These are phyloP conservation scores for Suillus ampliporus DNA, from an alignment of 768 basidiomycete genomes.

Conservation along the genomic window DNA sequence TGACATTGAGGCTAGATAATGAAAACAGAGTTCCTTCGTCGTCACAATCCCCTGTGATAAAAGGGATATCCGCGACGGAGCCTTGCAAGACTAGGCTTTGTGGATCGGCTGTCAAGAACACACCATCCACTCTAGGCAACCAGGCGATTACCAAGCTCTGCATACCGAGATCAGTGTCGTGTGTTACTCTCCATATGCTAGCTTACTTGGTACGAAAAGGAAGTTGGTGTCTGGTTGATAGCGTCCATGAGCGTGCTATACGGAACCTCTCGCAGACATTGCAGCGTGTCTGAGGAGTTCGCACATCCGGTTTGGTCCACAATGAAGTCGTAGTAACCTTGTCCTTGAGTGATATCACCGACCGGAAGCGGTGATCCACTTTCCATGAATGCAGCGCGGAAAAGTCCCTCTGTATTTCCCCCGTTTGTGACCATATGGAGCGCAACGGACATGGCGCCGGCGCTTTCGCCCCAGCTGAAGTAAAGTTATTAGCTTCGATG, in stretches of 20 bases:
- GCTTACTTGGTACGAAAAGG: slow-evolving; percentile 40
- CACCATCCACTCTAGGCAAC: slow-evolving; percentile 46
- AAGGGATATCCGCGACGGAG: slow-evolving; percentile 32
- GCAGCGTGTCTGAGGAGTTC: slow-evolving; percentile 30
- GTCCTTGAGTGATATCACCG: slow-evolving; percentile 25
- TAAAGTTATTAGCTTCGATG: not conserved
- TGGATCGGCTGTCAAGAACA: slow-evolving; percentile 42
- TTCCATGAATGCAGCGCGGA: slow-evolving; percentile 43
- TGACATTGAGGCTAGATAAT: slow-evolving; percentile 52
- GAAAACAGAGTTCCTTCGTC: slow-evolving; percentile 54
- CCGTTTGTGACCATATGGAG: slow-evolving; percentile 36
- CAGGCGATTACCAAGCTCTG: slow-evolving; percentile 36
- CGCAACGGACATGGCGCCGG: slow-evolving; percentile 43
- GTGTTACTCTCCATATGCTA: not conserved
- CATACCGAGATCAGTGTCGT: not conserved
- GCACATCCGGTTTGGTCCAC: slow-evolving; percentile 37
- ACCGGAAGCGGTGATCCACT: slow-evolving; percentile 42
- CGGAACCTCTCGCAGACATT: slow-evolving; percentile 41
- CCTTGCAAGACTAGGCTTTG: slow-evolving; percentile 40
- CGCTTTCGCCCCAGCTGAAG: slow-evolving; percentile 40
- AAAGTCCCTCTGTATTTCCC: slow-evolving; percentile 29
- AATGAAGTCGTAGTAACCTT: slow-evolving; percentile 37
- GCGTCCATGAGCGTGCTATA: slow-evolving; percentile 37
- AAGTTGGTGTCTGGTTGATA: slow-evolving; percentile 35
- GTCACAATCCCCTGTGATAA: slow-evolving; percentile 41